Conservation (phyloP, 768 basidiomycete species). For the Glaciozyma martinii region DNA sequence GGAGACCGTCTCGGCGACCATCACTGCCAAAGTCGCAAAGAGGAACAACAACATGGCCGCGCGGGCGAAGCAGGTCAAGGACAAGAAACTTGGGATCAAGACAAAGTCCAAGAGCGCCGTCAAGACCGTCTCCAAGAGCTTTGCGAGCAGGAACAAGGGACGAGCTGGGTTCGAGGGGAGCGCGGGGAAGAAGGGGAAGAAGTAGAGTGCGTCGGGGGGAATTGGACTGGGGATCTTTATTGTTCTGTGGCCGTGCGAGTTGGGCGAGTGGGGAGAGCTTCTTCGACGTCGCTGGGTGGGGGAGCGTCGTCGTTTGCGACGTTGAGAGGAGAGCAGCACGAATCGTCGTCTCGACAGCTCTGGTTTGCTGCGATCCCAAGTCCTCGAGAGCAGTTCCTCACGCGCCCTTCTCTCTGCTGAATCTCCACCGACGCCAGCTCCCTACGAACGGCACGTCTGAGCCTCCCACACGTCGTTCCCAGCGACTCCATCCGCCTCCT, state of each 20-base stretch:
- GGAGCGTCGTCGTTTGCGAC: background rate
- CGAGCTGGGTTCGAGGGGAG: background rate
- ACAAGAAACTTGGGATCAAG: slow-evolving; percentile 48
- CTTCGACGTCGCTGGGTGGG: too few species aligned
- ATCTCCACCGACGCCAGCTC: too few species aligned
- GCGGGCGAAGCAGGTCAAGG: slow-evolving; percentile 65
- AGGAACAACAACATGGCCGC: slow-evolving; percentile 79
- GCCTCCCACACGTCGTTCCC: background rate
- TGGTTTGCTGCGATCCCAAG: background rate
- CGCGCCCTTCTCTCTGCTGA: too few species aligned
- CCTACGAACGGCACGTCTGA: too few species aligned
- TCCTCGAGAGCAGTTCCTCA: too few species aligned
- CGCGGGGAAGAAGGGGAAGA: background rate
- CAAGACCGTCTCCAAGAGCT: background rate
- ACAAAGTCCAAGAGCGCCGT: background rate
- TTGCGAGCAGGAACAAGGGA: background rate
- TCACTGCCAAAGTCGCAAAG: slow-evolving; percentile 85
- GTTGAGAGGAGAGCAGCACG: background rate
- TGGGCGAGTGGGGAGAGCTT: too few species aligned
- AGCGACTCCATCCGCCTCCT: background rate
- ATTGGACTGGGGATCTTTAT: background rate
- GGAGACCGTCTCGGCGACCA: slow-evolving; percentile 59
- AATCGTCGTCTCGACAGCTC: background rate
- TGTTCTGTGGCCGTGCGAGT: too few species aligned
- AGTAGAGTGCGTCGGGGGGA: background rate